Evolutionary conservation across 108 stramenopile genomes (phyloP).

Genomic region (Nannochloropsis salina): DNA sequence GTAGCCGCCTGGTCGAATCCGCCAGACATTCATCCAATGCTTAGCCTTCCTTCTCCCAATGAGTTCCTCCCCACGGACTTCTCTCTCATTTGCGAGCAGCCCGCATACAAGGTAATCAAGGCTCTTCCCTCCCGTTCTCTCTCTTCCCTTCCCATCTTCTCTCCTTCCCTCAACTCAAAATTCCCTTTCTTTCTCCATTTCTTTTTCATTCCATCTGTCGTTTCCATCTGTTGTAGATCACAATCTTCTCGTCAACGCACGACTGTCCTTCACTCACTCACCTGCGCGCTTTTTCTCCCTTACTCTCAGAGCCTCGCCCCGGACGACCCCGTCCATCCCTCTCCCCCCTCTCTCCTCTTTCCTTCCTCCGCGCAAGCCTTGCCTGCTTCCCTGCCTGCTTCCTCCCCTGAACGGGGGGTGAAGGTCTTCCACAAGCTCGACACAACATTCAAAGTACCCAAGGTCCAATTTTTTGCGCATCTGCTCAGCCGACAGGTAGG

Average conservation of each 20-base stretch:
- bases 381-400: neutral
- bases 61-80: conserved; percentile 46
- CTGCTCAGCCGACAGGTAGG: neutral
- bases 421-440: conserved; percentile 46
- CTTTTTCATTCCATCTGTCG: too few relatives aligned
- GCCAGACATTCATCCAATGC: neutral
- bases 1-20: neutral
- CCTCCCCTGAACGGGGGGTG: neutral
- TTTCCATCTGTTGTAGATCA: too few relatives aligned
- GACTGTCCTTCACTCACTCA: neutral
- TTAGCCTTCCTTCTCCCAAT: conserved; percentile 33
- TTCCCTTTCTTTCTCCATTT: too few relatives aligned
- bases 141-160: neutral
- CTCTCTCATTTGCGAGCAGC: conserved; percentile 25
- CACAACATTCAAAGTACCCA: conserved; percentile 34
- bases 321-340: conserved; percentile 23
- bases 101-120: neutral
- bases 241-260: too few relatives aligned
- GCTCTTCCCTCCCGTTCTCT: neutral
- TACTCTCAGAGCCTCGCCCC: conserved; percentile 24
- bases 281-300: neutral
- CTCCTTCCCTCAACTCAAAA: too few relatives aligned
- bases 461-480: neutral
- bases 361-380: neutral
- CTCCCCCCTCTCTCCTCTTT: conserved; percentile 25